Base-by-base conservation (phyloP, 768 basidiomycete species). In the Leccinum sublutescens region DNA sequence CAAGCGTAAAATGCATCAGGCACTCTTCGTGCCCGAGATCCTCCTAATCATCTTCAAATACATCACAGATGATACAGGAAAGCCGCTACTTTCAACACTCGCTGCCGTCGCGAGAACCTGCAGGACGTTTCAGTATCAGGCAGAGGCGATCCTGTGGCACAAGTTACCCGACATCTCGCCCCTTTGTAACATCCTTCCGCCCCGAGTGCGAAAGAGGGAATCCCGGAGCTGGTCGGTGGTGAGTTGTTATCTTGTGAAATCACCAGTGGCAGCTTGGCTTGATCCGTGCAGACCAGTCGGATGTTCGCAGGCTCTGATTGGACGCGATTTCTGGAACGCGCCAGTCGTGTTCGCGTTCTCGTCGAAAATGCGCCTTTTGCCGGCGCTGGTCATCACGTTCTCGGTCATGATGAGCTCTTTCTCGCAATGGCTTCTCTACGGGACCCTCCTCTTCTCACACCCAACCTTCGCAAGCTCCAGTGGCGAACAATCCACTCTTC, bases 41-140 rank as follows among this genome's bases (percentile, higher is more conserved):
- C 65, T 69, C 21, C 17, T 65, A 40, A 69, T 60, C 51, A 60
- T 69, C 54, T 67, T 69, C 63, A 57, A 57, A 27, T 36, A 52
- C 43, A 27, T 69, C 45, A 60, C 61, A 9, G 60, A 69, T 43
- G 60, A 55, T 53, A 40, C 47, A 9, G 68, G 65, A 52, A 34
- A 60, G 23, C 63, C 60, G 12, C 40, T 55, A 38, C 57, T 62
- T 31, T 43, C 63, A n/a, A 58, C 64, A 8, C 69, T 72, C 23
- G 63, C 59, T 2, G 65, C 62, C 38, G 45, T 73, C 31, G 71
- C 71, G 23, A 71, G 71, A 54, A 69, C 70, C 12, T 71, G 69
- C 52, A 62, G 54, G 15, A 40, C 23, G 12, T 71, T 73, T 52
- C 60, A 62, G 49, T 36, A 50, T 19, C 50, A 55, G 2, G 70